phyloP scores from a whole-genome alignment of 768 basidiomycete species.

The Suillus lakei region DNA sequence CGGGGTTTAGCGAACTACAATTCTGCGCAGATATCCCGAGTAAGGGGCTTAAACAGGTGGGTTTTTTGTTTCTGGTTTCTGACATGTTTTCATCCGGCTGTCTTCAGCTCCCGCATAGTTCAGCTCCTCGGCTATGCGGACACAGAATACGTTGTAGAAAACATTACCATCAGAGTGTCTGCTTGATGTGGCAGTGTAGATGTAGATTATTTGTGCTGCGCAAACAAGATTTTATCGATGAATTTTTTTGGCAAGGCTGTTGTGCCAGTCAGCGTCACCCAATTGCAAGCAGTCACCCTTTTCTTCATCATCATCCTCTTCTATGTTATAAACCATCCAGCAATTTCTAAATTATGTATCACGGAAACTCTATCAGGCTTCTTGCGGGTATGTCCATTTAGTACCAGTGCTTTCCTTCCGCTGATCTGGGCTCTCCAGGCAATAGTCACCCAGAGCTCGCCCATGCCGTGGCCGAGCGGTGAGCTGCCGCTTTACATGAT shows the following conservation, averaged over 20 bases:
- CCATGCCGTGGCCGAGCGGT: constrained; percentile 94
- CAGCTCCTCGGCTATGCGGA: constrained; percentile 91
- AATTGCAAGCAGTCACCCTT: constrained; percentile 8
- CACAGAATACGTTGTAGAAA: constrained; percentile 96
- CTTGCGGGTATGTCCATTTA: constrained; percentile 60
- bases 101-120: constrained; percentile 73
- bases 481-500: constrained; percentile 60
- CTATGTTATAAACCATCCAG: constrained; percentile 13
- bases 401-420: constrained; percentile 4
- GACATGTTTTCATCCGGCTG: constrained; percentile 11
- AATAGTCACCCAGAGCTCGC: constrained; percentile 99
- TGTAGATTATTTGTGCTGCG: constrained; percentile 14
- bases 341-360: constrained; percentile 63
- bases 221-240: constrained; percentile 15
- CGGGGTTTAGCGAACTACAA: constrained; percentile 96
- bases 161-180: constrained; percentile 78
- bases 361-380: constrained; percentile 81
- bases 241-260: constrained; percentile 11
- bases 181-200: constrained; percentile 51
- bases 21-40: constrained; percentile 84
- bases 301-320: constrained; percentile 6
- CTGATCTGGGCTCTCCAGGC: constrained; percentile 54
- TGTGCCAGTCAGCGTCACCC: constrained; percentile 2
- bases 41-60: constrained; percentile 92
- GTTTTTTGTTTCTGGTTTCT: constrained; percentile 23